phyloP scores from a whole-genome alignment of 495 filamentous ascomycete genomes.

The Penicillium canariense region DNA sequence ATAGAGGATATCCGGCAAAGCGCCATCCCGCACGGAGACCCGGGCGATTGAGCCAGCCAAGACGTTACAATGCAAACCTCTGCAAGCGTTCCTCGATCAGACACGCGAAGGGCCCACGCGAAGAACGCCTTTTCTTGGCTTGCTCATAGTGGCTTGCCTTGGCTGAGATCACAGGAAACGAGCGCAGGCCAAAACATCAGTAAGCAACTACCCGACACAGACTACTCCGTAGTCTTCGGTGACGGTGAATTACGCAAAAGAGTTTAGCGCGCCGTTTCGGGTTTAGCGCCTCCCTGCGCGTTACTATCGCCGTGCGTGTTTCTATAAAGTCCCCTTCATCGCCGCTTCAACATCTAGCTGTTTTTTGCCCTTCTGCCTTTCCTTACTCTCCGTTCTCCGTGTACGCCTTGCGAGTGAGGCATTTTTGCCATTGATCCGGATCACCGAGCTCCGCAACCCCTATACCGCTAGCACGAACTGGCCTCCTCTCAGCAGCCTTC shows the following conservation, averaged over 20 bases:
- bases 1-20: background rate
- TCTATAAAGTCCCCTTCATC: slow-evolving; percentile 14
- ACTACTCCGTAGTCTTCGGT: too few relatives aligned
- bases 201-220: background rate
- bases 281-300: background rate
- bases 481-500: background rate
- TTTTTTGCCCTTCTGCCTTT: slow-evolving; percentile 9
- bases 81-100: background rate
- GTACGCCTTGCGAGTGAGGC: background rate
- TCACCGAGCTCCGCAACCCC: slow-evolving; percentile 8
- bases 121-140: slow-evolving; percentile 10
- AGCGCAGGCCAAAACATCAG: background rate
- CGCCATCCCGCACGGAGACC: background rate
- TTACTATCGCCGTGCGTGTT: slow-evolving; percentile 5
- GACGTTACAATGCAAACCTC: background rate
- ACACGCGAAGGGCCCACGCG: slow-evolving; percentile 3
- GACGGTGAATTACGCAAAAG: background rate
- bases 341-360: slow-evolving; percentile 2
- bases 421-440: slow-evolving; percentile 13
- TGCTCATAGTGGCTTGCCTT: background rate
- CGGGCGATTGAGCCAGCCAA: background rate
- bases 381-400: slow-evolving; percentile 2
- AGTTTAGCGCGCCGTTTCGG: slow-evolving; percentile 7
- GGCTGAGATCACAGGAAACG: background rate
- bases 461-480: background rate